Conservation (phyloP, 1,284 basidiomycete genomes). For the Anthracocystis walkeri region DNA sequence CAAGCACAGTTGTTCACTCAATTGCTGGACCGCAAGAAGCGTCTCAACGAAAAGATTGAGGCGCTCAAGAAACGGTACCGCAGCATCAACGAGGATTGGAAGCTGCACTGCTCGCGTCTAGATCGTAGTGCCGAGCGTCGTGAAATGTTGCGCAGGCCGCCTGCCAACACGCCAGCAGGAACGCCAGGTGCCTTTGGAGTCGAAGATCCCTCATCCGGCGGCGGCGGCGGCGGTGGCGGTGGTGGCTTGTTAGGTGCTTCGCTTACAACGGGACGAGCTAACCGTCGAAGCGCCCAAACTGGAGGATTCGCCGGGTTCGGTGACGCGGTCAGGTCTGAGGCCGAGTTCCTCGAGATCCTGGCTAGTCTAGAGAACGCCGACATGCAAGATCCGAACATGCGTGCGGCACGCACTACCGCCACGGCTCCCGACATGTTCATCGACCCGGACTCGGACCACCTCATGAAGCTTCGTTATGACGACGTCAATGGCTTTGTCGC, state of each 20-base stretch:
- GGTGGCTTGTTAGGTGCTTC: slow-evolving; percentile 31
- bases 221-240: slow-evolving; percentile 15
- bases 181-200: slow-evolving; percentile 41
- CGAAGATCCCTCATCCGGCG: slow-evolving; percentile 29
- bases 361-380: slow-evolving; percentile 91
- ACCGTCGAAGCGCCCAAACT: slow-evolving; percentile 50
- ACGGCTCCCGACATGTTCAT: slow-evolving; percentile 91
- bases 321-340: slow-evolving; percentile 91
- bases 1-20: slow-evolving; percentile 41
- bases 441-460: slow-evolving; percentile 73
- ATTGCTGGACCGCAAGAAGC: slow-evolving; percentile 42
- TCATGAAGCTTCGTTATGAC: slow-evolving; percentile 76
- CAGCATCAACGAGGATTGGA: slow-evolving; percentile 61
- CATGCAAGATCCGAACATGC: slow-evolving; percentile 86
- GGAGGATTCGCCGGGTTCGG: slow-evolving; percentile 73
- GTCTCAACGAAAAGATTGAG: slow-evolving; percentile 58
- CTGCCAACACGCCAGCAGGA: slow-evolving; percentile 36
- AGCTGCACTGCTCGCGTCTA: slow-evolving; percentile 58
- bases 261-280: slow-evolving; percentile 43
- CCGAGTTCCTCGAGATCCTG: slow-evolving; percentile 97
- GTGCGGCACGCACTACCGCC: slow-evolving; percentile 88
- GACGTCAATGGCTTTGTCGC: slow-evolving; percentile 85
- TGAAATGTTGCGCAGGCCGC: slow-evolving; percentile 45
- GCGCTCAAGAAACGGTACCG: slow-evolving; percentile 59
- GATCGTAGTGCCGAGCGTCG: slow-evolving; percentile 59